Conservation (phyloP, 257 asterid genomes). For the Paulownia fortunei region DNA sequence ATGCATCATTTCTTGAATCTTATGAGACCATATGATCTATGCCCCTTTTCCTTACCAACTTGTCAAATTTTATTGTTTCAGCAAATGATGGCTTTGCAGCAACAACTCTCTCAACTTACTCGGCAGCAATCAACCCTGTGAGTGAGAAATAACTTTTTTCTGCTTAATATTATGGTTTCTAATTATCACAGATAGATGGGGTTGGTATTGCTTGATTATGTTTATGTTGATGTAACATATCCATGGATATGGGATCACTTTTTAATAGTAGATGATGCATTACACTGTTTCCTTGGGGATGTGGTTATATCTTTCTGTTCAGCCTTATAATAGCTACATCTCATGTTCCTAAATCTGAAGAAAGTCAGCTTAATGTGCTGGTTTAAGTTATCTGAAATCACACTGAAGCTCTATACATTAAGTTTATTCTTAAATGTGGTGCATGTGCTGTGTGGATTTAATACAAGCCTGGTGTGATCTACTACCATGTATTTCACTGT, state of each 20-base stretch:
- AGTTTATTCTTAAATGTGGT: conserved; percentile 11
- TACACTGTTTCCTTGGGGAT: conserved; percentile 4
- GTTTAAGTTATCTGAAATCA: conserved; percentile 12
- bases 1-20: not conserved
- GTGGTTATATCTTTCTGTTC: conserved; percentile 3
- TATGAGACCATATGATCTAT: conserved; percentile 1
- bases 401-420: not conserved
- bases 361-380: conserved; percentile 4
- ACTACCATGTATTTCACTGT: conserved; percentile 16
- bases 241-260: not conserved
- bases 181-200: not conserved
- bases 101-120: conserved; percentile 57
- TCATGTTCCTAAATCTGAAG: conserved; percentile 21
- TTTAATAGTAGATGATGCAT: not conserved
- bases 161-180: not conserved
- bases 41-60: conserved; percentile 20
- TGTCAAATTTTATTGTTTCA: conserved; percentile 31
- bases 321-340: not conserved
- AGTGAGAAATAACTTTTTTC: conserved; percentile 38
- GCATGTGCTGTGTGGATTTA: not conserved
- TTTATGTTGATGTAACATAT: conserved; percentile 20
- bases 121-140: conserved; percentile 59
- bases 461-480: not conserved
- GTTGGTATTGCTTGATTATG: not conserved
- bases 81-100: conserved; percentile 72